Evolutionary conservation across 2,329 filamentous ascomycete species (phyloP).

Genomic region (Aureobasidium sp.): DNA sequence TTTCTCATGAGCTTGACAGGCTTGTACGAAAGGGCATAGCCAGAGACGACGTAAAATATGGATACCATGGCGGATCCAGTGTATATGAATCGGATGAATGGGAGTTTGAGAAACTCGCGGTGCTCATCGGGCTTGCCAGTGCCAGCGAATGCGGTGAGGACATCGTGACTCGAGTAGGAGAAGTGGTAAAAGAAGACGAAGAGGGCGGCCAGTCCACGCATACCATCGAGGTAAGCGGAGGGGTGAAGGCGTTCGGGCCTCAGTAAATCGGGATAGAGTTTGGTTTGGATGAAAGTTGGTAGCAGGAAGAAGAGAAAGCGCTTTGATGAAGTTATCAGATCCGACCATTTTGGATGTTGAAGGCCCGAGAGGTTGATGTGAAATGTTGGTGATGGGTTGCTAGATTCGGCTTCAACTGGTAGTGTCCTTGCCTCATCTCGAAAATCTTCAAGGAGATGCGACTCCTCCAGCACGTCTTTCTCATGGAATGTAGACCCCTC

Average conservation of each 20-base stretch:
- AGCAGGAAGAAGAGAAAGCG: conserved; percentile 9
- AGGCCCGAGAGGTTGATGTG: conserved; percentile 2
- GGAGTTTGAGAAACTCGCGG: conserved; percentile 37
- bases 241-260: conserved; percentile 11
- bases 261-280: background rate
- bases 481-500: conserved; percentile 5
- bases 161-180: conserved; percentile 11
- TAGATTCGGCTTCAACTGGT: background rate
- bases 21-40: conserved; percentile 49
- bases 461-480: conserved; percentile 3
- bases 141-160: conserved; percentile 15
- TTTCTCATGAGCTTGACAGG: conserved; percentile 18
- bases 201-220: conserved; percentile 20
- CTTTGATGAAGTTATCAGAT: background rate
- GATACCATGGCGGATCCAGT: conserved; percentile 50
- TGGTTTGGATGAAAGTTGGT: conserved; percentile 4
- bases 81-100: conserved; percentile 47
- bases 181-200: conserved; percentile 21
- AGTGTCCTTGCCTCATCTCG: background rate
- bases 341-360: background rate
- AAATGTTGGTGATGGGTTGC: background rate
- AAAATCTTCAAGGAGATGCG: conserved; percentile 6
- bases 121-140: conserved; percentile 16
- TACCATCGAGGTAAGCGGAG: conserved; percentile 20
- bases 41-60: conserved; percentile 56